Percentiles rank a stretch among this genome's conserved stretches.
These are phyloP conservation scores for Colletotrichum destructivum DNA, from an alignment of 2,329 filamentous ascomycete genomes.

Conservation along the genomic window DNA sequence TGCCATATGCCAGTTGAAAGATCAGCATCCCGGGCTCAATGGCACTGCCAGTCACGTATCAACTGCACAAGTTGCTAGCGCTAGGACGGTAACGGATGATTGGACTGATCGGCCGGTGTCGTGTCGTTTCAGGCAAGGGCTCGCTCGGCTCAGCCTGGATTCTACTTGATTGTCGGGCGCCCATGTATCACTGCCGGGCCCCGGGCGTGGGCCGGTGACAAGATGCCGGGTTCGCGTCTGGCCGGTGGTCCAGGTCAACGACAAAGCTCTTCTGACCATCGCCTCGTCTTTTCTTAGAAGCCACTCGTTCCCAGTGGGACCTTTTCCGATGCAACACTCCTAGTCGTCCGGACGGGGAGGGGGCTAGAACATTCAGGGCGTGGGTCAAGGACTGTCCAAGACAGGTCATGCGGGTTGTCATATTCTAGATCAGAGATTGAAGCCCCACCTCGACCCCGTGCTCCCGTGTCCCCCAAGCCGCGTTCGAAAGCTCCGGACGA, in stretches of 20 bases:
- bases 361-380: constrained; percentile 31
- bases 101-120: constrained; percentile 20
- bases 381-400: constrained; percentile 33
- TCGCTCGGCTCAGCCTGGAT: neutral
- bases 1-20: constrained; percentile 28
- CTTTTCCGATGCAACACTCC: constrained; percentile 13
- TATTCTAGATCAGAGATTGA: constrained; percentile 24
- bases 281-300: constrained; percentile 24
- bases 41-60: constrained; percentile 20
- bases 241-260: neutral
- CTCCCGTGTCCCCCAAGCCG: neutral
- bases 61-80: constrained; percentile 26
- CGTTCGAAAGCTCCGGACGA: constrained; percentile 25
- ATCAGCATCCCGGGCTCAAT: constrained; percentile 33
- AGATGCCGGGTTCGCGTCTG: constrained; percentile 13
- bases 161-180: constrained; percentile 27
- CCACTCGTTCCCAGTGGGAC: neutral
- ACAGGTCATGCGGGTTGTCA: constrained; percentile 38
- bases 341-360: neutral
- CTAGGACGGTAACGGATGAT: constrained; percentile 15
- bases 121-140: constrained; percentile 4
- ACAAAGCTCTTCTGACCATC: constrained; percentile 5
- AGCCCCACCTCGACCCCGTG: constrained; percentile 5
- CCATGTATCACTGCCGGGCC: constrained; percentile 10
- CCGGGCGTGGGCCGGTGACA: constrained; percentile 19